Base-by-base conservation (phyloP, 345 rosid genomes). In the Xanthoceras sorbifolium region DNA sequence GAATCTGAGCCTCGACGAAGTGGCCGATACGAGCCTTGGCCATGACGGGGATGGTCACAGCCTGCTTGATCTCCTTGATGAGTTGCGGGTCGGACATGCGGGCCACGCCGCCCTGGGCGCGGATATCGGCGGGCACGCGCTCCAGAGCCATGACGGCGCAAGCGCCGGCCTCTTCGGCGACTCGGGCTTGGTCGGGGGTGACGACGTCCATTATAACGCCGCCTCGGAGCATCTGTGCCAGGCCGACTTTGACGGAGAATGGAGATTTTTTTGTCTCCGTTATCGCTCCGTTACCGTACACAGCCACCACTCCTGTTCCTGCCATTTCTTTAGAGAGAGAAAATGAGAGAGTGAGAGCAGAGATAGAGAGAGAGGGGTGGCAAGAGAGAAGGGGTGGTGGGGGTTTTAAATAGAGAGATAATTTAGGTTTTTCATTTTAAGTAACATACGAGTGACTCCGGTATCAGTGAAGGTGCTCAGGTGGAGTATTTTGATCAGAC, bases 121-220 rank as follows among this genome's bases (percentile, higher is more conserved):
- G 90, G 67, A 90, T 90, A 52, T 91, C 97, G 0, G 93, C 94
- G 0, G 92, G 97, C 36, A 90, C 94, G 17, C 91, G 92, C 72
- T 91, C 97, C 9, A 90, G 63, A 60, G 94, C 97, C 97, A 91
- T 90, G 80, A 91, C 97, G 34, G 94, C 93, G 76, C 91, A 90
- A 1, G 94, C 93, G 4, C 93, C 93, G 7, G 93, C 94, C 75
- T 89, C 91, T 76, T 91, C 94, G 5, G 97, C 97, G 76, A 91
- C 65, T 9, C 92, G 87, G 20, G 97, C 97, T 64, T 91, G 94
- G 40, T 91, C 92, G 22, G 94, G 78, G 78, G 71, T 90, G 79
- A 90, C 91, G n/a, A 91, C 97, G 76, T 90, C 94, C 94, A 91
- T 90, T 73, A 91, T 90, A 9, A 90, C 94, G 18, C 97, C 97